Base-by-base conservation (phyloP, 495 filamentous ascomycete species). In the Xylaria curta region DNA sequence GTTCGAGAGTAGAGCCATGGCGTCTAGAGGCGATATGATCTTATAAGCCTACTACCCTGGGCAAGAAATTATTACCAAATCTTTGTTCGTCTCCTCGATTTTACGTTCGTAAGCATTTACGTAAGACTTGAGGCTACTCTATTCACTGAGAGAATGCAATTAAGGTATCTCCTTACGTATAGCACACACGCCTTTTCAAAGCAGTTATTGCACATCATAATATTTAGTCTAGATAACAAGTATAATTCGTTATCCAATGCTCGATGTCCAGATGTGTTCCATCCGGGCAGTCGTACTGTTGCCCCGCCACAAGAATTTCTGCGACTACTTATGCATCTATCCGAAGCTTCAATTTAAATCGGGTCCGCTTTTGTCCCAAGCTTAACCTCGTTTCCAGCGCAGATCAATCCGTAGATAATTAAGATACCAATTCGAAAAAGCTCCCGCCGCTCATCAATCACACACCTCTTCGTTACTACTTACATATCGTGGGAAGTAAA, bases 1-100 rank as follows among this genome's bases (percentile, higher is more conserved):
- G 87, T 88, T 8, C 81, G 75, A 69, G 70, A 72, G 49, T 76
- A 66, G 70, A 46, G 51, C 73, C 36, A 64, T 44, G 26, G 49
- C 63, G 66, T 62, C 53, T 21, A 65, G 53, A 59, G n/a, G 33
- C 17, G 63, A 33, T 28, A 74, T 59, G 66, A 66, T 54, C 21
- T 40, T 64, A 49, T 24, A 63, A 28, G n/a, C 17, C 60, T 63
- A 13, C 28, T 21, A 31, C 59, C 60, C 13, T 70, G 26, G 28
- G 28, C 54, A 65, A 58, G 38, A 60, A 66, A 46, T 26, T 38
- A 67, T 66, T 9, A n/a, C 46, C 49, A 44, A 66, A 68, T 28
- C 7, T 28, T 54, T 54, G 15, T 28, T 24, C 24, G 51, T 54
- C 51, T 54, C 21, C 26, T 26, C 24, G 12, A 24, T 26, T 5